Conservation (phyloP, 23 red algal genomes). For the Porphyridium purpureum region DNA sequence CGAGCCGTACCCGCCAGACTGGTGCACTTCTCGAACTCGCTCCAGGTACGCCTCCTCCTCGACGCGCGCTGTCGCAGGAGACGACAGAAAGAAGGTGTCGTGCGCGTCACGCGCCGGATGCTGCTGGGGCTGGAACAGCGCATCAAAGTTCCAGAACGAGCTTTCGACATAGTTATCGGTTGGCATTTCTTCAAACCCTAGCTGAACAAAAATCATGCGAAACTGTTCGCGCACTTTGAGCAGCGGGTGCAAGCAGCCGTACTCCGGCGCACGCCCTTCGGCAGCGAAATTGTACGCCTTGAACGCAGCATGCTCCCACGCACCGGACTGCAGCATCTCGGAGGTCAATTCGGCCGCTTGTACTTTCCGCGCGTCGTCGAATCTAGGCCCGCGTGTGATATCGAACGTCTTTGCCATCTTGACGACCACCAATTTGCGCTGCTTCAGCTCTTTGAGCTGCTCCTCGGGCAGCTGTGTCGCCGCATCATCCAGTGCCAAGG, state of each 20-base stretch:
- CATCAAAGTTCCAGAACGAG: slow-evolving; percentile 98
- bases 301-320: slow-evolving; percentile 54
- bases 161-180: slow-evolving; percentile 87
- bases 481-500: not conserved
- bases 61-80: slow-evolving; percentile 39
- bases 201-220: slow-evolving; percentile 83
- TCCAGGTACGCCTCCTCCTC: slow-evolving; percentile 56
- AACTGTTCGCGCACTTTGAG: slow-evolving; percentile 96
- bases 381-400: slow-evolving; percentile 21
- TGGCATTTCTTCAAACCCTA: slow-evolving; percentile 95
- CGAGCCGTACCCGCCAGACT: slow-evolving; percentile 68
- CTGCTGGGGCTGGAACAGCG: slow-evolving; percentile 97
- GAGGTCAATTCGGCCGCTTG: slow-evolving; percentile 69
- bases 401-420: slow-evolving; percentile 55
- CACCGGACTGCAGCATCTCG: slow-evolving; percentile 51
- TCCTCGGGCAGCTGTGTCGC: not conserved
- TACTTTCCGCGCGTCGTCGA: slow-evolving; percentile 28
- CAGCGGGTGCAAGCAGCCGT: slow-evolving; percentile 78
- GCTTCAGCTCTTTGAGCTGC: slow-evolving; percentile 36
- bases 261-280: slow-evolving; percentile 43
- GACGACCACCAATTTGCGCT: slow-evolving; percentile 35
- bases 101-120: slow-evolving; percentile 95
- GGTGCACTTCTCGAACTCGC: slow-evolving; percentile 48
- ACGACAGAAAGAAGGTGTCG: slow-evolving; percentile 91
- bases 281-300: slow-evolving; percentile 91